Evolutionary conservation across 2,329 filamentous ascomycete species (phyloP).

Genomic region (Xylariaceae sp.): DNA sequence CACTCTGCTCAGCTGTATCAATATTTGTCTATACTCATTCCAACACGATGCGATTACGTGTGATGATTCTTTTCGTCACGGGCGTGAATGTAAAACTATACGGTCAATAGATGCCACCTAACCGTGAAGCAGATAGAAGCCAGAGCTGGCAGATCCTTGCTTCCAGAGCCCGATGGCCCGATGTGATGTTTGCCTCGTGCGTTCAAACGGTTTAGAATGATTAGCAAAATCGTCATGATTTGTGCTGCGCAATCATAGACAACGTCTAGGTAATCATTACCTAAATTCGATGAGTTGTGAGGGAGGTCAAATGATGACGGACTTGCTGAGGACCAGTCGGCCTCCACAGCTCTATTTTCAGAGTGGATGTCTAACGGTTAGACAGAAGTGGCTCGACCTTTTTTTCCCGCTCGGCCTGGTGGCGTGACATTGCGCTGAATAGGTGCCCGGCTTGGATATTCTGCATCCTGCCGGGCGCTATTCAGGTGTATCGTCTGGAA

Average conservation of each 20-base stretch:
- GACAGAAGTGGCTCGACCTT: not conserved
- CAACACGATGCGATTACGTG: too few species aligned
- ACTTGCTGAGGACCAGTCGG: too few species aligned
- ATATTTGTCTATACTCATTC: too few species aligned
- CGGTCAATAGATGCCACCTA: not conserved
- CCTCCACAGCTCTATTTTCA: not conserved
- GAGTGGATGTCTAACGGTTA: not conserved
- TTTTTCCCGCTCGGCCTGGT: not conserved
- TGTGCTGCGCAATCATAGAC: too few species aligned
- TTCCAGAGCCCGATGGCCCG: not conserved
- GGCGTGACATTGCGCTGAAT: not conserved
- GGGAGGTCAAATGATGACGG: too few species aligned
- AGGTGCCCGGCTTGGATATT: not conserved
- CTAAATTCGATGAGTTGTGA: too few species aligned
- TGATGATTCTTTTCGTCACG: not conserved
- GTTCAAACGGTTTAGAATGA: not conserved
- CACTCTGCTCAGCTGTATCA: too few species aligned
- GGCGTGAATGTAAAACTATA: not conserved
- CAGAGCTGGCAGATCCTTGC: not conserved
- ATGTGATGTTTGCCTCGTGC: not conserved
- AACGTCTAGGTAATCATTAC: too few species aligned
- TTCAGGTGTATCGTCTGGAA: too few species aligned
- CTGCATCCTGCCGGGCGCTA: not conserved
- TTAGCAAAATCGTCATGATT: not conserved
- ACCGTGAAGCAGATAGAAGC: not conserved